Percentiles rank a stretch among this genome's conserved stretches.
These are phyloP conservation scores for Fusarium haematococcum DNA, from an alignment of 2,329 filamentous ascomycete genomes.

Conservation along the genomic window DNA sequence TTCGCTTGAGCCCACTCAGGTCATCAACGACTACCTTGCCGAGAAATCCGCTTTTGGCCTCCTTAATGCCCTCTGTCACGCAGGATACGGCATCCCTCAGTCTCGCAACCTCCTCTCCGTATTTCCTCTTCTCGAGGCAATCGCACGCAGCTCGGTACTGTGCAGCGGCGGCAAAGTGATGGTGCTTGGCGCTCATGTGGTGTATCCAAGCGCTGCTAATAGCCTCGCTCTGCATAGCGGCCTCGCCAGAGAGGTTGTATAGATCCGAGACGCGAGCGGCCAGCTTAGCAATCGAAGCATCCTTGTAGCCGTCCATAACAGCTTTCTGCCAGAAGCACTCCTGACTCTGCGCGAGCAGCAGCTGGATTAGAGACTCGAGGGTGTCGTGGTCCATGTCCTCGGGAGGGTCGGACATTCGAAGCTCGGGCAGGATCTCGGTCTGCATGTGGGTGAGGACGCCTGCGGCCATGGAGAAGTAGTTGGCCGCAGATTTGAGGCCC, in stretches of 20 bases:
- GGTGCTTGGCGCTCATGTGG: conserved; percentile 95
- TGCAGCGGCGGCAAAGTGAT: conserved; percentile 95
- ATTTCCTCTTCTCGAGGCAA: conserved; percentile 91
- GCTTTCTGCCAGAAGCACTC: conserved; percentile 99
- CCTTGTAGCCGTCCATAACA: conserved; percentile 92
- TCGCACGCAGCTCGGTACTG: conserved; percentile 93
- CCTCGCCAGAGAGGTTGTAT: conserved; percentile 86
- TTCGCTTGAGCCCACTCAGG: conserved; percentile 83
- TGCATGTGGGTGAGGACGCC: conserved; percentile 86
- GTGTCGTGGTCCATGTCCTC: conserved; percentile 96
- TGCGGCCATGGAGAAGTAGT: conserved; percentile 89
- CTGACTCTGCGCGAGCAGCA: conserved; percentile 92
- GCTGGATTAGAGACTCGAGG: conserved; percentile 82
- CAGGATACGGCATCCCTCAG: conserved; percentile 85
- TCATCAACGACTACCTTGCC: conserved; percentile 86
- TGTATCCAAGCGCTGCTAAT: conserved; percentile 97
- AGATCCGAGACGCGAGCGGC: conserved; percentile 91
- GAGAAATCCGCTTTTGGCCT: conserved; percentile 78
- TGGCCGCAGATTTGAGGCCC: conserved; percentile 87
- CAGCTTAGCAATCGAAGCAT: conserved; percentile 90
- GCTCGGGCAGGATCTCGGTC: conserved; percentile 80
- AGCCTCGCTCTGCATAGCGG: conserved; percentile 87
- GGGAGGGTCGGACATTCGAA: conserved; percentile 83
- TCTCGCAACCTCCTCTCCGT: conserved; percentile 93
- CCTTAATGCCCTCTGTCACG: conserved; percentile 87